Evolutionary conservation across 2,329 filamentous ascomycete genomes (phyloP).

Genomic region (Colletotrichum euphorbiae): DNA sequence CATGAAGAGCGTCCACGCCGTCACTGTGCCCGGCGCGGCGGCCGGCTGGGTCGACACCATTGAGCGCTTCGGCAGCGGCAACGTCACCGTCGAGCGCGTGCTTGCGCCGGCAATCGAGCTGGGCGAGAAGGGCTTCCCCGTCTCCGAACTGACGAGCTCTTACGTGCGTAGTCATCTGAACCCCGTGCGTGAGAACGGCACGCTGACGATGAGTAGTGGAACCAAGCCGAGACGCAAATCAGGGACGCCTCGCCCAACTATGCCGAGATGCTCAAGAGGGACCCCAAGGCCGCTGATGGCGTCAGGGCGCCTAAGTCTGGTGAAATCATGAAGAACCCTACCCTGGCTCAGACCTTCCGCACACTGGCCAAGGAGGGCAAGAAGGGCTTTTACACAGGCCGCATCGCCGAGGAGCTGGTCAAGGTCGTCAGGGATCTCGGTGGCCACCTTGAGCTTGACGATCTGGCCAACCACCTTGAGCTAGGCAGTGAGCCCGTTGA

Average conservation of each 20-base stretch:
- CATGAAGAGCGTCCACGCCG: slow-evolving; percentile 79
- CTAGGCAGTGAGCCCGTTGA: slow-evolving; percentile 81
- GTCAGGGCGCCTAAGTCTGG: slow-evolving; percentile 81
- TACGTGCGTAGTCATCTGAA: slow-evolving; percentile 64
- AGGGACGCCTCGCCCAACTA: slow-evolving; percentile 85
- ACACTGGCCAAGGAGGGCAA: slow-evolving; percentile 84
- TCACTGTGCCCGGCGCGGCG: slow-evolving; percentile 89
- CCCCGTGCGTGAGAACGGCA: background rate
- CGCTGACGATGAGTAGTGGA: slow-evolving; percentile 71
- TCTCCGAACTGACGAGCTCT: slow-evolving; percentile 80
- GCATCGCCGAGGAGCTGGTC: slow-evolving; percentile 83
- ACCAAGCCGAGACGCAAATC: slow-evolving; percentile 70
- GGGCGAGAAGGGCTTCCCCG: slow-evolving; percentile 89
- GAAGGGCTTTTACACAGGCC: slow-evolving; percentile 89
- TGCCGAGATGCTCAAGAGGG: slow-evolving; percentile 86
- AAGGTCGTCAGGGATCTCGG: slow-evolving; percentile 82
- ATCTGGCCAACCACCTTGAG: slow-evolving; percentile 80
- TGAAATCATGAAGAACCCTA: slow-evolving; percentile 89
- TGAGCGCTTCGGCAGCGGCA: slow-evolving; percentile 90
- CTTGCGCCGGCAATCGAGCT: slow-evolving; percentile 85
- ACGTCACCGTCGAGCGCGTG: slow-evolving; percentile 80
- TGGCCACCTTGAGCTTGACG: slow-evolving; percentile 81
- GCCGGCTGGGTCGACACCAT: slow-evolving; percentile 94
- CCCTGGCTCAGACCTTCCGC: slow-evolving; percentile 84
- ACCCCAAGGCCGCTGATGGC: slow-evolving; percentile 74